Evolutionary conservation across 192 early-diverging fungal genomes (phyloP), one percentile per base, ranked within the genome.

Genomic region (Oehlia diaphana): DNA sequence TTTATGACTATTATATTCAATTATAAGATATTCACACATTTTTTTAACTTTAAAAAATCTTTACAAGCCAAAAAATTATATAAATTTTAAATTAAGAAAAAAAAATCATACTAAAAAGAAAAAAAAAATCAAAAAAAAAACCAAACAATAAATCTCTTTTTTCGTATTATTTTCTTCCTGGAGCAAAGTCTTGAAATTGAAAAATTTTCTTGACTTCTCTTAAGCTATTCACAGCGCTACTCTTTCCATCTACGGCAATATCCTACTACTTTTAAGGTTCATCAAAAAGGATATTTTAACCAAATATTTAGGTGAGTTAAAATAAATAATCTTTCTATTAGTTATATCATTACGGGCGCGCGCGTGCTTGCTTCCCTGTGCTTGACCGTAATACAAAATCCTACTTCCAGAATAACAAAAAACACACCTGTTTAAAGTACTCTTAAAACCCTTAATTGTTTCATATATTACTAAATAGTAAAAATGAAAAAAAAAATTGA

Each of bases 401-500:
- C 16, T 58, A 21, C 19, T 58, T 58, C 50, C 53, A 58, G 53
- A 19, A 58, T 58, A 58, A 58, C 14, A 58, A 58, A 58, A 58
- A 58, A 21, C 6, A 21, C 53, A 58, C 16, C 53, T 58, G 53
- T 58, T 58, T 58, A 58, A 58, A 58, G 19, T 58, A 58, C 16
- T 58, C 53, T 58, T 58, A 58, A 58, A 58, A 58, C 53, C 53
- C 53, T 58, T 58, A 58, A 58, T 58, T 58, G 53, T 58, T 58
- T 58, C 53, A 58, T 58, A 58, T 58, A 58, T 58, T 58, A 58
- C 50, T 58, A 58, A 58, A 58, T 58, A 58, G 50, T 58, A 19
- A 58, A 14, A 58, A 58, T 21, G 53, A 21, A 19, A 58, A 58
- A 58, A 58, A 58, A 50, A 42, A 8, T 42, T 9, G 44, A 47